These are phyloP conservation scores for Quillaja saponaria DNA, from an alignment of 306 rosid genomes.

Conservation along the genomic window DNA sequence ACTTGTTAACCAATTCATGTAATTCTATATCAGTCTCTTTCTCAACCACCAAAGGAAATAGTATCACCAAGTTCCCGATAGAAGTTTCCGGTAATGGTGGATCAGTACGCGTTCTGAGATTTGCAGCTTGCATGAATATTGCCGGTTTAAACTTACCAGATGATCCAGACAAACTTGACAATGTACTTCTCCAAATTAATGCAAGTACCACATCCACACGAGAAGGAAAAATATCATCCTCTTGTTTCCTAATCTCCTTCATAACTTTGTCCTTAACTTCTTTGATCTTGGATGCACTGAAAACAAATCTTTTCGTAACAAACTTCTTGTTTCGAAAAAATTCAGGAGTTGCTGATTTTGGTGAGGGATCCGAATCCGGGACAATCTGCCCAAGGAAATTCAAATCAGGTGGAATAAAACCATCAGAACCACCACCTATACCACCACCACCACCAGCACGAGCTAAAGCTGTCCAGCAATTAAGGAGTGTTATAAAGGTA, in stretches of 20 bases:
- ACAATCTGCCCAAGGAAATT: too few relatives aligned
- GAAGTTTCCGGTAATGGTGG: not conserved
- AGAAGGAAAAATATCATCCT: not conserved
- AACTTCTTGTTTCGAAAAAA: not conserved
- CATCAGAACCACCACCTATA: too few relatives aligned
- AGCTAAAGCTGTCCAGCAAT: not conserved
- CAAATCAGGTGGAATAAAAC: too few relatives aligned
- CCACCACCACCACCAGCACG: not conserved
- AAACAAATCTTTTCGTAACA: not conserved
- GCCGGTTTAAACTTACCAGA: not conserved
- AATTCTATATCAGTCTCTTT: not conserved
- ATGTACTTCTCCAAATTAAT: not conserved
- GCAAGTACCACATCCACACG: not conserved
- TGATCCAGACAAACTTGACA: not conserved
- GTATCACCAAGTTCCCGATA: not conserved
- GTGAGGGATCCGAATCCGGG: not conserved
- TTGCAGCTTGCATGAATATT: not conserved
- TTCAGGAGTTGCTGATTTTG: too few relatives aligned
- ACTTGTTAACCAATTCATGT: not conserved
- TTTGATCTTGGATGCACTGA: not conserved
- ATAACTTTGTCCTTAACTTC: not conserved
- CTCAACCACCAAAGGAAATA: not conserved
- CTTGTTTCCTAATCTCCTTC: not conserved
- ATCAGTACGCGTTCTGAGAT: not conserved
- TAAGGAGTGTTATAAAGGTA: not conserved